These are phyloP conservation scores for Senna tora DNA, from an alignment of 306 rosid species.

Conservation along the genomic window DNA sequence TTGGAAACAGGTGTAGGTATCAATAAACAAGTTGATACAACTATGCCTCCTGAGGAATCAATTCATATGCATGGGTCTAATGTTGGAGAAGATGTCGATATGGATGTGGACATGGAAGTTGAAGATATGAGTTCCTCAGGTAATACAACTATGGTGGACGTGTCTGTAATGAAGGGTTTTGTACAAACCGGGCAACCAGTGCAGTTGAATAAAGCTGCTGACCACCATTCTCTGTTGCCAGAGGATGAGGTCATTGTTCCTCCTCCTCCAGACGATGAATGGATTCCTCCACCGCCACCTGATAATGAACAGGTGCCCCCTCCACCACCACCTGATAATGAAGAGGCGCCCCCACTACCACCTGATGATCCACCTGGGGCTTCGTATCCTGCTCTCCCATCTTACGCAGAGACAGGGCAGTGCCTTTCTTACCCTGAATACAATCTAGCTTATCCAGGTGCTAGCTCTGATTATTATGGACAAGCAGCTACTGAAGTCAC, in stretches of 20 bases:
- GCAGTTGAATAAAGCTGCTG: conserved; percentile 44
- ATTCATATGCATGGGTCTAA: conserved; percentile 42
- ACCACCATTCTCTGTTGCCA: conserved; percentile 37
- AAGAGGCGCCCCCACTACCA: conserved; percentile 78
- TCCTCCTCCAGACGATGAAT: conserved; percentile 90
- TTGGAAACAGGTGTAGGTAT: conserved; percentile 36
- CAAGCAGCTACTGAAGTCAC: conserved; percentile 57
- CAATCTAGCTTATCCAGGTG: conserved; percentile 56
- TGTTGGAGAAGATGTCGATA: conserved; percentile 79
- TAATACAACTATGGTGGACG: conserved; percentile 39
- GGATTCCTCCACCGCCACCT: conserved; percentile 99
- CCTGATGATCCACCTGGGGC: conserved; percentile 78
- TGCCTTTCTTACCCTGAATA: conserved; percentile 62
- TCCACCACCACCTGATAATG: conserved; percentile 86
- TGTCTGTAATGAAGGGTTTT: conserved; percentile 38
- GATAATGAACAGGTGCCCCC: conserved; percentile 87
- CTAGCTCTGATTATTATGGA: conserved; percentile 67
- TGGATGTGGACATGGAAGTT: conserved; percentile 99
- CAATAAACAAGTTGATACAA: conserved; percentile 49
- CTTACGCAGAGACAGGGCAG: conserved; percentile 66
- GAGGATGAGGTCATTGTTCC: conserved; percentile 59
- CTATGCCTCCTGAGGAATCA: conserved; percentile 47
- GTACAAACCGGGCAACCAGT: conserved; percentile 45
- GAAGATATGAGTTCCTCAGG: conserved; percentile 68
- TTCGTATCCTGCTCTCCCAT: conserved; percentile 52